Base-by-base conservation (phyloP, 164 flowering plant genomes). In the Sedum album region DNA sequence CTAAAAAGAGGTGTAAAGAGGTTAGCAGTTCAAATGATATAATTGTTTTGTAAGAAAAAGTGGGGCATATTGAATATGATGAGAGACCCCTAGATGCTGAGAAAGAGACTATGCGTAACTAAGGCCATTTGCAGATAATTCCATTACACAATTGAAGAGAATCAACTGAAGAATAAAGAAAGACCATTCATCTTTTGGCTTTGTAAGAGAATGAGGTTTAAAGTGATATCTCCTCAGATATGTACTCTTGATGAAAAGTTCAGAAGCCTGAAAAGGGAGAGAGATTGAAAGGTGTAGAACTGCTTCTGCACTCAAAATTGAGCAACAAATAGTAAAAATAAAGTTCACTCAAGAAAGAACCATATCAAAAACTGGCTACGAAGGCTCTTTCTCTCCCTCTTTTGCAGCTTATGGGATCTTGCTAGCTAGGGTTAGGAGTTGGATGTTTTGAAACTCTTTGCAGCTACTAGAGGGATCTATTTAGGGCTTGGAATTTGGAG, bases 101-200 rank as follows among this genome's bases (percentile, higher is more conserved):
- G 86, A 84, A 79, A 81, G 82, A 75, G 92, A 86, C 91, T 35
- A 79, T 84, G 80, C 86, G 77, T 63, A 60, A 8, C 11, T 15
- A 41, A 72, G 78, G 77, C 78, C 80, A 25, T 55, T 4, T 25
- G 31, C 11, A 55, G 31, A 55, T 9, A 55, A 9, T 1, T 51
- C 61, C 31, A 26, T 55, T 25, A 55, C 61, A 11, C 31, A 55
- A 21, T 17, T 23, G 13, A 18, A 55, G 61, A 21, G 57, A 55
- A 55, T 55, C 17, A 55, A 26, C 2, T 41, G 11, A 41, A 41
- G 46, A 41, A 41, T 2, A 55, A 26, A 55, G 10, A 15, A 55
- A 55, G 61, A 55, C 61, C 17, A 55, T 55, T 55, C 61, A 55
- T 3, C 61, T 55, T 41, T 41, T 41, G 46, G 11, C 11, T 2